A percentile compares a stretch with the other conserved stretches of the same genome.
phyloP scores from a whole-genome alignment of 192 early-diverging fungal species.

The Coemansia aciculifera region DNA sequence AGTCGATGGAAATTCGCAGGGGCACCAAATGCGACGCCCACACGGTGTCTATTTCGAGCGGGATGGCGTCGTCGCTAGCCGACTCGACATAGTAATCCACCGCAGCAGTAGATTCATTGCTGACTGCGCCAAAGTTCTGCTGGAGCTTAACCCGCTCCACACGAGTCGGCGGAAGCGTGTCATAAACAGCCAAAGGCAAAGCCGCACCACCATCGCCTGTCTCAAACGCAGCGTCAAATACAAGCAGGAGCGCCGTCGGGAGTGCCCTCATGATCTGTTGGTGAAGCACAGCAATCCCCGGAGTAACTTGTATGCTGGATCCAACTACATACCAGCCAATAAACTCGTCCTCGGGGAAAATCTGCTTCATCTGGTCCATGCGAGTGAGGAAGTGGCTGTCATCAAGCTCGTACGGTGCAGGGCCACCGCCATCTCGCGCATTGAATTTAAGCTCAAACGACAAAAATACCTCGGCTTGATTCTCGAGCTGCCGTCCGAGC shows the following conservation, averaged over 20 bases:
- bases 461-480: constrained; percentile 34
- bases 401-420: constrained; percentile 20
- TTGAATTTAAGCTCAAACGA: constrained; percentile 48
- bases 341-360: constrained; percentile 48
- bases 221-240: constrained; percentile 40
- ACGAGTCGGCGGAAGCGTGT: constrained; percentile 31
- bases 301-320: constrained; percentile 17
- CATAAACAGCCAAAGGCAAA: constrained; percentile 43
- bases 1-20: constrained; percentile 34
- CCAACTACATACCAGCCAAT: constrained; percentile 48
- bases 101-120: neutral
- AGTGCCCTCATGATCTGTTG: constrained; percentile 23
- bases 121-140: constrained; percentile 3
- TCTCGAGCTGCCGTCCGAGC: constrained; percentile 40
- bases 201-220: constrained; percentile 19
- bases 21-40: constrained; percentile 48
- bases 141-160: constrained; percentile 20
- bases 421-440: neutral
- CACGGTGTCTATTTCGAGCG: constrained; percentile 2
- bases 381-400: constrained; percentile 19
- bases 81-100: constrained; percentile 28
- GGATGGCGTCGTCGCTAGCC: neutral
- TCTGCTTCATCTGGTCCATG: constrained; percentile 35
- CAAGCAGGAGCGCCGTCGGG: constrained; percentile 40
- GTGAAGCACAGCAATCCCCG: constrained; percentile 28